These are phyloP conservation scores for Globisporangium alternatum DNA, from an alignment of 352 stramenopile species.

Conservation along the genomic window DNA sequence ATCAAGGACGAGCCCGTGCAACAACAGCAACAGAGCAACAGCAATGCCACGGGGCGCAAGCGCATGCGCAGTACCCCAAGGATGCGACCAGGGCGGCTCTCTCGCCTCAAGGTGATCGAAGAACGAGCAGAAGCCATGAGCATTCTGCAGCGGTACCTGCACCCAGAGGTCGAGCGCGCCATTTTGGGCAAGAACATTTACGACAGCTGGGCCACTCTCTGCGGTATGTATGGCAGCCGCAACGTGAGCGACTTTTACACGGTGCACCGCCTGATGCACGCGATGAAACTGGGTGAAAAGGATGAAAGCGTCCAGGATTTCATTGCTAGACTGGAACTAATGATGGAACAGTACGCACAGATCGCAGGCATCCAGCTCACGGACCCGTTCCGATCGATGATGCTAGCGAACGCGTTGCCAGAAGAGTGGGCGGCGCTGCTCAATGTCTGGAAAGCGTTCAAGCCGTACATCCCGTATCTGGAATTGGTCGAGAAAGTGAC, in stretches of 20 bases:
- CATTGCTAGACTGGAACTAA: conserved; percentile 36
- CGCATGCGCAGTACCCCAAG: neutral
- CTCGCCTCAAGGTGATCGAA: conserved; percentile 33
- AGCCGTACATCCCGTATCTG: conserved; percentile 39
- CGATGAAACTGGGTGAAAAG: conserved; percentile 43
- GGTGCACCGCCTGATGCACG: conserved; percentile 43
- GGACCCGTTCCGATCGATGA: conserved; percentile 35
- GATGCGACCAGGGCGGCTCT: conserved; percentile 19
- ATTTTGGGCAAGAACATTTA: conserved; percentile 54
- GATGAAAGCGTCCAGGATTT: conserved; percentile 35
- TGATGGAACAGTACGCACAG: conserved; percentile 38
- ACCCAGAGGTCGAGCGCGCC: conserved; percentile 40
- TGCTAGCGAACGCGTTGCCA: conserved; percentile 34
- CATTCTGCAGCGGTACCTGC: conserved; percentile 44
- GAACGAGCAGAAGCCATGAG: conserved; percentile 47
- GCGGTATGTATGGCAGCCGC: conserved; percentile 37
- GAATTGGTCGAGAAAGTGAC: conserved; percentile 38
- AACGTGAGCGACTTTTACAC: conserved; percentile 33
- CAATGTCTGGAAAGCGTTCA: conserved; percentile 30
- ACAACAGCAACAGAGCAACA: neutral
- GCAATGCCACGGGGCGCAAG: conserved; percentile 3
- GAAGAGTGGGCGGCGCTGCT: conserved; percentile 27
- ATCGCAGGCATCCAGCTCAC: conserved; percentile 37
- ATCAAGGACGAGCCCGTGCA: conserved; percentile 16
- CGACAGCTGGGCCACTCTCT: conserved; percentile 47